phyloP scores from a whole-genome alignment of 1,284 basidiomycete species.

The Ganoderma resinaceum region DNA sequence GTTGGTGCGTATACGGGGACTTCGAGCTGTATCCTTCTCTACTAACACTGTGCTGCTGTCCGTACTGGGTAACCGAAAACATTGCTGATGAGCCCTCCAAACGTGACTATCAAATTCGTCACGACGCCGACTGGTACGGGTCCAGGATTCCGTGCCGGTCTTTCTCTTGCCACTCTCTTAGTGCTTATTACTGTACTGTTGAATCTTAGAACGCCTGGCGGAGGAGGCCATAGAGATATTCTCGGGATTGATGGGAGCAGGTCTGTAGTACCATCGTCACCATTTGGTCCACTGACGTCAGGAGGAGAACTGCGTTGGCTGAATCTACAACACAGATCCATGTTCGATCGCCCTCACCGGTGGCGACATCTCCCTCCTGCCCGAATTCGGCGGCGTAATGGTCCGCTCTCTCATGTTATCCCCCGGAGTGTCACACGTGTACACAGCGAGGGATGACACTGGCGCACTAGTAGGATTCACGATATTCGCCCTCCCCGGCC shows the following conservation, averaged over 20 bases:
- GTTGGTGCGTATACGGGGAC: too few species aligned
- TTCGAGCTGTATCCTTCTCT: background rate
- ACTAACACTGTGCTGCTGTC: background rate
- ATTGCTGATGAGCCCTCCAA: slow-evolving; percentile 6
- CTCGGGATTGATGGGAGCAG: slow-evolving; percentile 22
- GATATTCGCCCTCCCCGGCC: slow-evolving; percentile 23
- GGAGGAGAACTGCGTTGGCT: background rate
- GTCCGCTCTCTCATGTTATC: slow-evolving; percentile 24
- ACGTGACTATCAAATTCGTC: slow-evolving; percentile 8
- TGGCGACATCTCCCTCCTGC: slow-evolving; percentile 21
- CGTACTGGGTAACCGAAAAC: background rate
- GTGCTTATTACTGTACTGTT: background rate
- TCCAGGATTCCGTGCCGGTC: too few species aligned
- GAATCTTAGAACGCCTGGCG: slow-evolving; percentile 5
- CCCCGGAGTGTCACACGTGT: slow-evolving; percentile 21
- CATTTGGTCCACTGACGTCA: background rate
- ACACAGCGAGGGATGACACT: slow-evolving; percentile 24
- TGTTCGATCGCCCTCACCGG: slow-evolving; percentile 27
- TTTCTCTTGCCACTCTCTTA: background rate
- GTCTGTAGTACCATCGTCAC: background rate
- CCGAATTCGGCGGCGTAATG: slow-evolving; percentile 20
- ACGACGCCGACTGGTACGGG: slow-evolving; percentile 10
- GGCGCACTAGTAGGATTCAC: slow-evolving; percentile 26
- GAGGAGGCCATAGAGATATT: slow-evolving; percentile 26
- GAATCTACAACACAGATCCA: slow-evolving; percentile 16